Evolutionary conservation across 1,139 yeast species (phyloP).

Genomic region (Debaryomyces nepalensis): DNA sequence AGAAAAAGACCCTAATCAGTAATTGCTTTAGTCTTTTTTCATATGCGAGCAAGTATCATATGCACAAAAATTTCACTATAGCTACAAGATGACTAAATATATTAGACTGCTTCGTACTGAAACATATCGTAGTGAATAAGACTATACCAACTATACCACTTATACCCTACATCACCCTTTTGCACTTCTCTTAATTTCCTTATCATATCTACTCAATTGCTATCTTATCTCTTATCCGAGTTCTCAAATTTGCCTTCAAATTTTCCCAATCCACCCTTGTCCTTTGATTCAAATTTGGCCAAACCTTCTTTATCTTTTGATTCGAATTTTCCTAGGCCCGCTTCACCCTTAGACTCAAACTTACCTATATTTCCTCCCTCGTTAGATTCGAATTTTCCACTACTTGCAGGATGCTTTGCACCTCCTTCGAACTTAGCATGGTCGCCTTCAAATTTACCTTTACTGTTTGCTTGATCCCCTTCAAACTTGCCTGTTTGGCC

Average conservation of each 20-base stretch:
- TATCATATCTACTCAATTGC: not conserved
- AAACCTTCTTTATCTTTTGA: slow-evolving; percentile 21
- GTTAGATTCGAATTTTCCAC: slow-evolving; percentile 14
- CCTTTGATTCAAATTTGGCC: slow-evolving; percentile 21
- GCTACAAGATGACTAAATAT: too few relatives aligned
- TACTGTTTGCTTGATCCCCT: slow-evolving; percentile 15
- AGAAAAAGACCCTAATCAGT: not conserved
- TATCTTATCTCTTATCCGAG: slow-evolving; percentile 16
- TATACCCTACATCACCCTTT: not conserved
- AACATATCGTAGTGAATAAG: not conserved
- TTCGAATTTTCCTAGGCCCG: slow-evolving; percentile 23
- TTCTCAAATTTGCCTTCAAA: slow-evolving; percentile 19
- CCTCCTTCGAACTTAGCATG: slow-evolving; percentile 12
- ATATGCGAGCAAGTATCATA: slow-evolving; percentile 8
- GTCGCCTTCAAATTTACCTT: slow-evolving; percentile 21
- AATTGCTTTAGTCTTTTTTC: not conserved
- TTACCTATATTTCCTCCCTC: slow-evolving; percentile 12
- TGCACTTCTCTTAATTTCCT: not conserved
- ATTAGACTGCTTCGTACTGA: too few relatives aligned
- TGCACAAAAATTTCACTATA: not conserved
- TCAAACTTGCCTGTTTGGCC: slow-evolving; percentile 1
- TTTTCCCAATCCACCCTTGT: slow-evolving; percentile 17
- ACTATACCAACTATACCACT: too few relatives aligned
- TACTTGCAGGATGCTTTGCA: slow-evolving; percentile 12
- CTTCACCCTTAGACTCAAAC: slow-evolving; percentile 21